Evolutionary conservation across 139 green algal genomes (phyloP), one percentile per base, ranked within the genome.

Genomic region (Volvox reticuliferus): DNA sequence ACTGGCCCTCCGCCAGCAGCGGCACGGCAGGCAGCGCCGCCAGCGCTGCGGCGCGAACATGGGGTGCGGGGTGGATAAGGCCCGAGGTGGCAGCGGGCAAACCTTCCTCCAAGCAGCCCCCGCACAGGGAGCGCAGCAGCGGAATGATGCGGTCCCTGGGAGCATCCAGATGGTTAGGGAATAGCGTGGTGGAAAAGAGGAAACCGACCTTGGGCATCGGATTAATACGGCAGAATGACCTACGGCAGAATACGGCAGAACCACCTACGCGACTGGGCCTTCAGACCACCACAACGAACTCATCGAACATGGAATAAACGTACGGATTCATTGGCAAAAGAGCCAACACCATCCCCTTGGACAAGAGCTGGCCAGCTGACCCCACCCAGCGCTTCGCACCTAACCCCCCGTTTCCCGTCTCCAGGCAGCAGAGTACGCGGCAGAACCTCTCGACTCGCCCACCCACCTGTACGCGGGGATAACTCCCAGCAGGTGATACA

Each of bases 401-500:
- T 14, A 5, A 55, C 5, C 44, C 5, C 44, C 44, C 44, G 5
- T 9, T 14, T 55, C 9, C 44, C 44, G 44, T 9, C 9, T 55
- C 9, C 44, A 55, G 44, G 9, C 44, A 55, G 44, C 44, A 14
- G 44, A 9, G 44, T 55, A 9, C 44, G 44, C 44, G 5, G 44
- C 44, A 55, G 9, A 55, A 55, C 44, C 26, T 1, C 76, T 36
- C 28, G 76, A 13, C 36, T 33, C 76, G 14, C 76, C 76, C 20
- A 1, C 89, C 13, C 63, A 95, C 95, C 94, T 96, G 93, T 96
- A 97, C 0, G 96, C 95, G 3, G 97, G 96, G 21, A 97, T 93
- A 44, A 96, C 92, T 9, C 94, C 94, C 86, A 98, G 93, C 79
- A 97, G 88, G 84, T 95, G 91, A 92, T 97, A 98, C 78, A 99